Base-by-base conservation (phyloP, 352 stramenopile genomes). In the Globisporangium orthogonon region DNA sequence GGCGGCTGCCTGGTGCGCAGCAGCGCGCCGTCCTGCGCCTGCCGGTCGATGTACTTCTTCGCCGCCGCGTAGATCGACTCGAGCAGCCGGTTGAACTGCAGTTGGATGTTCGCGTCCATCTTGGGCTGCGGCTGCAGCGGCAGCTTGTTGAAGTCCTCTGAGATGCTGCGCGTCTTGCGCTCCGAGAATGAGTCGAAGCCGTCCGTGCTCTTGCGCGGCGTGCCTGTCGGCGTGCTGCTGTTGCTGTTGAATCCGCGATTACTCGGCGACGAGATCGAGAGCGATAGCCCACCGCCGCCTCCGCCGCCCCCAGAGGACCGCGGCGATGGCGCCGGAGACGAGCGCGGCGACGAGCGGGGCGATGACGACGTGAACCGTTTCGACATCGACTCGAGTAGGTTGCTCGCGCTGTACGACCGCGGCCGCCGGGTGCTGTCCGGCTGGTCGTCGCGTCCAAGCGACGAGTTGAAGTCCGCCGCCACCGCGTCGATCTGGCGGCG, bases 401-500 rank as follows among this genome's bases (percentile, higher is more conserved):
- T 95, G 50, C 78, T 93, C 7, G 86, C 80, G 55, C 83, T 94
- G 66, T 91, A 92, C 23, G 81, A 92, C 14, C 86, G 77, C 11
- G 77, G 76, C 11, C 82, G 76, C 60, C 83, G 83, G 13, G 37
- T 61, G 40, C 52, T 73, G 7, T 89, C 82, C n/a, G 45, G 54
- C 11, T 66, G 65, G 1, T 89, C 79, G 49, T 92, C 83, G 2
- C 72, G 74, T 13, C 83, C 86, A 23, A 95, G 73, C 3, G 83
- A 94, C 13, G 72, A 84, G 49, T 92, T 95, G 54, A 95, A 95
- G 53, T 95, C 86, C 7, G 83, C 83, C 9, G 83, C 86, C 7
- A 95, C 86, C 11, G 86, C 86, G 70, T 95, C 86, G 7, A 95
- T 95, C 49, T 95, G 85, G 37, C 86, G 83, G 29, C 86, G 78